Conservation (phyloP, 352 stramenopile genomes). For the Globisporangium echinulatum region DNA sequence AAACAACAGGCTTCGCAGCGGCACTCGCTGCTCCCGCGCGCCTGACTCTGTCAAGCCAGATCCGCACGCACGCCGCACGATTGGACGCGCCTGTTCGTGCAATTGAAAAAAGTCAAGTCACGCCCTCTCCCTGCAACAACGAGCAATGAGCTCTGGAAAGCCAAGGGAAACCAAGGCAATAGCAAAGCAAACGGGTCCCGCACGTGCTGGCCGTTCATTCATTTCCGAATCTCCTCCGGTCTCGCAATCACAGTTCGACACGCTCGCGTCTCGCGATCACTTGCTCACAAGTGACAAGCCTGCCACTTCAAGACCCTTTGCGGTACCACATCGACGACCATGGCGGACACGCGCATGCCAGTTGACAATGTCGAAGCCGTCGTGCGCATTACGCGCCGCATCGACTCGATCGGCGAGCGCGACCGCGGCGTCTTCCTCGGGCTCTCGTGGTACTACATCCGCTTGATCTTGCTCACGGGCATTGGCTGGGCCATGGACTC, state of each 20-base stretch:
- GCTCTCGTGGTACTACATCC: slow-evolving; percentile 67
- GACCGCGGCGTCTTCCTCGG: slow-evolving; percentile 37
- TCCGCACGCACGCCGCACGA: no score
- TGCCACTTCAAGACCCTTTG: no score
- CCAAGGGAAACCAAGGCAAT: no score
- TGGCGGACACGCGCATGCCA: slow-evolving; percentile 6
- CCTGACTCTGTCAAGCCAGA: no score
- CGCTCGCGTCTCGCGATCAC: slow-evolving; percentile 15
- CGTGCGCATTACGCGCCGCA: slow-evolving; percentile 54
- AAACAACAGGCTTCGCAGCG: no score
- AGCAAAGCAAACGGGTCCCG: no score
- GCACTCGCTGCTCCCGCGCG: no score
- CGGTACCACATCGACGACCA: not conserved
- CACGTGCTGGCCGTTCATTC: not conserved
- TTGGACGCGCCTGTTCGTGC: no score
- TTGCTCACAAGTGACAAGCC: slow-evolving; percentile 11
- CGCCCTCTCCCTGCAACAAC: no score
- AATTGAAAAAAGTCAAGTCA: no score
- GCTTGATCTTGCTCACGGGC: slow-evolving; percentile 55
- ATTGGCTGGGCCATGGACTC: slow-evolving; percentile 71
- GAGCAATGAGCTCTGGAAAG: no score
- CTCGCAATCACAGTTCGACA: slow-evolving; percentile 13
- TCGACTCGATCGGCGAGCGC: slow-evolving; percentile 58
- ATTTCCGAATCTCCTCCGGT: slow-evolving; percentile 13
- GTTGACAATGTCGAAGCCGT: slow-evolving; percentile 43